These are phyloP conservation scores for Coleophoma cylindrospora DNA, from an alignment of 2,329 filamentous ascomycete species.

Conservation along the genomic window DNA sequence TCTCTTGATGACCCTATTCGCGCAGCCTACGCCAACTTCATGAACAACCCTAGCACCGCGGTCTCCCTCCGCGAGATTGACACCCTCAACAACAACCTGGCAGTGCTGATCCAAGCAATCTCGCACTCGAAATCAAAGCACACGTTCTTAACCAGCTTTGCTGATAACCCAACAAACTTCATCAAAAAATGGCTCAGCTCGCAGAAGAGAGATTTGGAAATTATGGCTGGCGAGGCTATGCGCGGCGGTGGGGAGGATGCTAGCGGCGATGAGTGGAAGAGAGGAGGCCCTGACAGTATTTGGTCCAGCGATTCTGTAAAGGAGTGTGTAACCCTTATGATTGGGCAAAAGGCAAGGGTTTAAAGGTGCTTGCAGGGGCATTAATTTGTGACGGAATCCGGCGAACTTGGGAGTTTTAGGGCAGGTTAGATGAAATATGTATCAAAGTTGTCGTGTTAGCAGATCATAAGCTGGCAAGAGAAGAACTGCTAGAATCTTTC, in stretches of 20 bases:
- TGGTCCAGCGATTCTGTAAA: slow-evolving; percentile 59
- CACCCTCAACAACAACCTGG: slow-evolving; percentile 77
- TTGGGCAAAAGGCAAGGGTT: slow-evolving; percentile 26
- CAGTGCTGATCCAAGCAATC: slow-evolving; percentile 76
- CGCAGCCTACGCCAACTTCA: slow-evolving; percentile 57
- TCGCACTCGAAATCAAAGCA: slow-evolving; percentile 85
- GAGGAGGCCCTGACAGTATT: slow-evolving; percentile 53
- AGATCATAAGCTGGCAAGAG: background rate
- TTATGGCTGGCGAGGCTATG: slow-evolving; percentile 77
- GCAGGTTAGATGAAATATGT: slow-evolving; percentile 5
- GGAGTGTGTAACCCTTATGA: slow-evolving; percentile 58
- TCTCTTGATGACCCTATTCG: slow-evolving; percentile 78
- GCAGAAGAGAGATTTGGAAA: slow-evolving; percentile 85
- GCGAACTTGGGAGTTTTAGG: slow-evolving; percentile 7
- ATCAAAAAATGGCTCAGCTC: slow-evolving; percentile 84
- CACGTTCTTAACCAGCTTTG: slow-evolving; percentile 75
- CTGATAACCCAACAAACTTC: slow-evolving; percentile 78
- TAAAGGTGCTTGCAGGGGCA: slow-evolving; percentile 2
- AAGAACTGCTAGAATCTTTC: background rate
- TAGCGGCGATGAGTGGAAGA: slow-evolving; percentile 64
- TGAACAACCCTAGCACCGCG: slow-evolving; percentile 66
- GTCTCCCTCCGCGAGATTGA: slow-evolving; percentile 71
- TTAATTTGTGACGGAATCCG: background rate
- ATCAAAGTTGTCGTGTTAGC: slow-evolving; percentile 4
- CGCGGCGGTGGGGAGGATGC: slow-evolving; percentile 50